Evolutionary conservation across 2,329 filamentous ascomycete genomes (phyloP), one percentile per base, ranked within the genome.

Genomic region (Sporothrix humicola): DNA sequence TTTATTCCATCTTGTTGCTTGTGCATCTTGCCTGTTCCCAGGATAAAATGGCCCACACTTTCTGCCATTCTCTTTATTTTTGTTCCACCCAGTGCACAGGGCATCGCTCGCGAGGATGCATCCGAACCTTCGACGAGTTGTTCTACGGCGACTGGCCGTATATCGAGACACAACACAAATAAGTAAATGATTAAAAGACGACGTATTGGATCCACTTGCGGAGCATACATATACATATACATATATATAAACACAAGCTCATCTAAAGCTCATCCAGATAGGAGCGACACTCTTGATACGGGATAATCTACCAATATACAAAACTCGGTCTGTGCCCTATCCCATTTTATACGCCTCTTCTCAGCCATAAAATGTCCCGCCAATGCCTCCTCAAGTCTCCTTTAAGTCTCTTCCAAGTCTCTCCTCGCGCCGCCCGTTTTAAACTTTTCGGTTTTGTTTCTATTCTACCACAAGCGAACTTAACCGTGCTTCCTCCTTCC

Each of bases 401-500:
- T 6, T 3, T 7, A 59, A 13, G 56, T 59, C 56, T 59, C 23
- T 59, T 59, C 17, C 13, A 13, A 17, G 26, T 59, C 26, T 37
- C 26, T 37, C 26, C 13, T 37, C 26, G 26, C 26, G 6, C 26
- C 13, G 56, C 7, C 56, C 13, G 13, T 58, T 58, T 68, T 26
- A 23, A 44, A n/a, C 15, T 31, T n/a, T 52, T 42, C 13, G 44
- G 12, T 52, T 68, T 50, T 66, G 63, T 48, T 66, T 50, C 44
- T 12, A 66, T 70, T 70, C 48, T 44, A 23, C 52, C 44, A 59
- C 42, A 63, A 71, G 69, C 54, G 46, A 63, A 63, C 69, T 71
- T 71, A 71, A 42, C 69, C 69, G 58, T 72, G 26, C 56, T 72
- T 31, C 69, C 20, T 72, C 56, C 44, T 65, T 63, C 69, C 69